These are phyloP conservation scores for Neofusicoccum ribis DNA, from an alignment of 2,329 filamentous ascomycete species.

Conservation along the genomic window DNA sequence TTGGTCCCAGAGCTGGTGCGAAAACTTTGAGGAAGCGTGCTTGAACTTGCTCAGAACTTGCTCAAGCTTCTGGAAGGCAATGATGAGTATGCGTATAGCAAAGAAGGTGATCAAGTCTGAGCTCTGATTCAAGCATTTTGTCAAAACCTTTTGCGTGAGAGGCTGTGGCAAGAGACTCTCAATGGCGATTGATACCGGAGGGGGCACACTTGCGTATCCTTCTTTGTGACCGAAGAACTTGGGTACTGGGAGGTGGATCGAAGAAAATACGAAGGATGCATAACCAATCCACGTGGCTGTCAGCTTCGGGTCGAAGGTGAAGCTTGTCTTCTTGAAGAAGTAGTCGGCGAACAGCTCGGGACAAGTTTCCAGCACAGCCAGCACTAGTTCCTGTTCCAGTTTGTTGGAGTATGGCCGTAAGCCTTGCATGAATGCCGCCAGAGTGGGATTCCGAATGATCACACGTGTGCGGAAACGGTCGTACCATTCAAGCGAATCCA, in stretches of 20 bases:
- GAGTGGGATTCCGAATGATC: conserved; percentile 74
- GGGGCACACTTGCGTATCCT: conserved; percentile 66
- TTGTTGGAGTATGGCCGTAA: conserved; percentile 81
- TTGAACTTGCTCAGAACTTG: conserved; percentile 63
- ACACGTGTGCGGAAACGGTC: conserved; percentile 66
- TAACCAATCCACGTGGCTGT: conserved; percentile 95
- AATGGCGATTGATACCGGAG: conserved; percentile 74
- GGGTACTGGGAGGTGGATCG: conserved; percentile 74
- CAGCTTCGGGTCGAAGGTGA: conserved; percentile 87
- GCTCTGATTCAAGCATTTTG: conserved; percentile 75
- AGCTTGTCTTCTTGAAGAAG: conserved; percentile 72
- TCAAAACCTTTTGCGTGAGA: conserved; percentile 75
- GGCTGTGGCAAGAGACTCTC: conserved; percentile 86
- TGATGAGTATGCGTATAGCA: conserved; percentile 73
- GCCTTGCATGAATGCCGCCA: conserved; percentile 76
- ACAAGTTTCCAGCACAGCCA: conserved; percentile 75
- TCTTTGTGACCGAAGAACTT: conserved; percentile 67
- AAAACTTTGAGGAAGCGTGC: conserved; percentile 40
- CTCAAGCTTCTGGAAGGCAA: conserved; percentile 77
- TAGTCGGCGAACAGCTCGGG: conserved; percentile 89
- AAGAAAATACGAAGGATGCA: conserved; percentile 81
- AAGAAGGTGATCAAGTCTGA: conserved; percentile 83
- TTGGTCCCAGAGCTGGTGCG: conserved; percentile 65
- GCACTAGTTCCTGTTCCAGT: conserved; percentile 77
- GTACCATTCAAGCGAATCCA: conserved; percentile 70